Evolutionary conservation across 345 rosid genomes (phyloP).

Genomic region (Aquilaria sinensis): DNA sequence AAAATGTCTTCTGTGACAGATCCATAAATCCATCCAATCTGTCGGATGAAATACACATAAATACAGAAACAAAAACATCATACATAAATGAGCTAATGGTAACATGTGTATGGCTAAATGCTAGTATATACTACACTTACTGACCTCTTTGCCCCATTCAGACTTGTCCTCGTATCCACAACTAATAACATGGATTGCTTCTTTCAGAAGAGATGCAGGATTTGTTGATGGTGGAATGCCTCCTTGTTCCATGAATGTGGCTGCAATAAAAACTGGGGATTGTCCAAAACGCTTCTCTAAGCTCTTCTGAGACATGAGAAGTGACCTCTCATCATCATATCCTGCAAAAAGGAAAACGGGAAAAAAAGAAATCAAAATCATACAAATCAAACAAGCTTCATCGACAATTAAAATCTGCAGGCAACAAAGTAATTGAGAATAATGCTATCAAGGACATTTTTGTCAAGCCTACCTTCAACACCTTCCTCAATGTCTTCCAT

Average conservation of each 20-base stretch:
- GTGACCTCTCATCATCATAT: constrained; percentile 96
- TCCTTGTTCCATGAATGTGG: constrained; percentile 98
- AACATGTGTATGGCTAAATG: constrained; percentile 5
- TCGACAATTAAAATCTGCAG: background rate
- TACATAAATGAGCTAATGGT: constrained; percentile 3
- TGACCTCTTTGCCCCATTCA: constrained; percentile 99
- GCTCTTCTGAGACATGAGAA: constrained; percentile 94
- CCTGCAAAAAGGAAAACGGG: constrained; percentile 41
- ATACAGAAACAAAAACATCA: constrained; percentile 1
- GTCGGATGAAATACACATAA: constrained; percentile 6
- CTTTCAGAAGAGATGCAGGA: constrained; percentile 91
- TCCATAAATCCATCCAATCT: constrained; percentile 99
- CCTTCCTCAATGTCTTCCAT: constrained; percentile 99
- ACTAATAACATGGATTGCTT: constrained; percentile 98
- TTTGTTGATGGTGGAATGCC: constrained; percentile 97
- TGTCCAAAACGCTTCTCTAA: constrained; percentile 99
- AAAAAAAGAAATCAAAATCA: constrained; percentile 10
- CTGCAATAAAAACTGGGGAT: constrained; percentile 96
- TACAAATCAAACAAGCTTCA: background rate
- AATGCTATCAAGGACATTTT: background rate
- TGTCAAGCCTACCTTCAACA: constrained; percentile 68
- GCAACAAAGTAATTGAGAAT: constrained; percentile 3
- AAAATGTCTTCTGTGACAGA: constrained; percentile 99
- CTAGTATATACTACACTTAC: constrained; percentile 6
- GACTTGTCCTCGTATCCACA: constrained; percentile 99